A percentile compares a stretch with the other conserved stretches of the same genome.
These are phyloP conservation scores for Penicillium waksmanii DNA, from an alignment of 495 filamentous ascomycete species.

Conservation along the genomic window DNA sequence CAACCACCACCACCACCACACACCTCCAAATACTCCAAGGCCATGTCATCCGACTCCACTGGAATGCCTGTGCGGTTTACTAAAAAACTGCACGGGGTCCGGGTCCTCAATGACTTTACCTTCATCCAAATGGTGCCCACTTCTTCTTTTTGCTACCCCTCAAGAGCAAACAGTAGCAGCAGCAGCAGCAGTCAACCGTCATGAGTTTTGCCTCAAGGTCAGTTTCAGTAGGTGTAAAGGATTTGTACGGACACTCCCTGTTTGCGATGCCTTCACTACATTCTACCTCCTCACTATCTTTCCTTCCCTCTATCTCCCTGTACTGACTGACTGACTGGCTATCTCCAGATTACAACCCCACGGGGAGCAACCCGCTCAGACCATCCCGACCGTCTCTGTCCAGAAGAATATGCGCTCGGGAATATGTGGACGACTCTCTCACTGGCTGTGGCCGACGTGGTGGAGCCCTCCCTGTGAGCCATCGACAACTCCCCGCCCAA, in stretches of 20 bases:
- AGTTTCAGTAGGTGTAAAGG: not conserved
- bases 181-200: not conserved
- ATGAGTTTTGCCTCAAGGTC: not conserved
- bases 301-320: not conserved
- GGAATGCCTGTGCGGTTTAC: not conserved
- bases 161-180: not conserved
- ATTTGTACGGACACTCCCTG: too few relatives aligned
- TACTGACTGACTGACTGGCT: not conserved
- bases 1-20: not conserved
- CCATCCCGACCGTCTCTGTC: conserved; percentile 1
- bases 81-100: not conserved
- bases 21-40: not conserved
- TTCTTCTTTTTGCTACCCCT: not conserved
- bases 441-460: conserved; percentile 29
- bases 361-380: not conserved
- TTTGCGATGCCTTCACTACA: too few relatives aligned
- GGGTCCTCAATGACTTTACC: not conserved
- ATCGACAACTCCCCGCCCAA: conserved; percentile 5
- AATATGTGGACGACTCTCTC: conserved; percentile 19
- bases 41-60: conserved; percentile 6
- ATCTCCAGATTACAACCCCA: not conserved
- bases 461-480: conserved; percentile 19
- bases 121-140: not conserved
- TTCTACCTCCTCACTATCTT: not conserved
- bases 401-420: conserved; percentile 8